Evolutionary conservation across 345 rosid species (phyloP).

Genomic region (Carallia pectinifolia): DNA sequence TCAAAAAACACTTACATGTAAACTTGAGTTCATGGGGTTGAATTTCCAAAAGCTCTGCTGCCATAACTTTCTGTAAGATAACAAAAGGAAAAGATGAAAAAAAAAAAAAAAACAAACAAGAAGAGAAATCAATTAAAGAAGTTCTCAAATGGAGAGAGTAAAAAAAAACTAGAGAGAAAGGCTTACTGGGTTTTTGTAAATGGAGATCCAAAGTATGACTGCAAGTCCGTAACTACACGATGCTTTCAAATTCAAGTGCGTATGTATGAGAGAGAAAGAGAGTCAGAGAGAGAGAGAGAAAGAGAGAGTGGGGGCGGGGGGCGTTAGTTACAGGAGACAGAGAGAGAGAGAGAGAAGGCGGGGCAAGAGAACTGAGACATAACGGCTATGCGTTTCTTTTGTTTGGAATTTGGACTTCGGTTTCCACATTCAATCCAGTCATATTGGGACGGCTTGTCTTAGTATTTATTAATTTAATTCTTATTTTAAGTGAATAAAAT

Average conservation of each 20-base stretch:
- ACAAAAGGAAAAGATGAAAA: not conserved
- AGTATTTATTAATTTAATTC: too few relatives aligned
- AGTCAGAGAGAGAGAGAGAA: too few relatives aligned
- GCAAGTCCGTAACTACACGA: not conserved
- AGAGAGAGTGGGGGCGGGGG: too few relatives aligned
- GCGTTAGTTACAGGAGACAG: too few relatives aligned
- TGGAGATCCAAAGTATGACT: not conserved
- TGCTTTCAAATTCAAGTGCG: not conserved
- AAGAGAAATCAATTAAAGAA: not conserved
- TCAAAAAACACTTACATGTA: conserved; percentile 29
- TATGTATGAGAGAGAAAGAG: too few relatives aligned
- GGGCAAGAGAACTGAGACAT: too few relatives aligned
- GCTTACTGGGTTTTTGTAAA: not conserved
- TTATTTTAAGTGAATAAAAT: too few relatives aligned
- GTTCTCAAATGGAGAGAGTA: not conserved
- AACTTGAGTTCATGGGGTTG: conserved; percentile 45
- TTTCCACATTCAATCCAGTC: too few relatives aligned
- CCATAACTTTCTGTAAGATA: conserved; percentile 15
- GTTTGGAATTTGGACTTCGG: too few relatives aligned
- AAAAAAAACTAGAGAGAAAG: not conserved
- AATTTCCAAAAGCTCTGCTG: conserved; percentile 47
- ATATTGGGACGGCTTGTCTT: too few relatives aligned
- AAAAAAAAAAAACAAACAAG: not conserved
- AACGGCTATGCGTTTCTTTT: too few relatives aligned
- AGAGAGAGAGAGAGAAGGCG: too few relatives aligned